Evolutionary conservation across 441 rosid genomes (phyloP).

Genomic region (Daphne laureola): DNA sequence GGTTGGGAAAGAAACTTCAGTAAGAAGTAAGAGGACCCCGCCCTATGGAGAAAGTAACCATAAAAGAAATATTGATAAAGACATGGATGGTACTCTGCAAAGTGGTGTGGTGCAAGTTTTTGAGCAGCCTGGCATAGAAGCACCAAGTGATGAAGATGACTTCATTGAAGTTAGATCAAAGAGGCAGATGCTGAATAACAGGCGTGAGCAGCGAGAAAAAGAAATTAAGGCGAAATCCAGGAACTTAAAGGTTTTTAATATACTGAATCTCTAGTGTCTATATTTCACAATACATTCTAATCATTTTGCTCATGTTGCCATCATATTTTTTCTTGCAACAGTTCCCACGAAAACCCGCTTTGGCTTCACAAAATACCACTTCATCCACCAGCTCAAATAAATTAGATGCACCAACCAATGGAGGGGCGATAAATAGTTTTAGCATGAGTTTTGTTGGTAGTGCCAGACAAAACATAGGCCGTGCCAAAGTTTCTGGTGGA

Average conservation of each 20-base stretch:
- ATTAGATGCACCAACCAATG: conserved; percentile 29
- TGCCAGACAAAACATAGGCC: conserved; percentile 30
- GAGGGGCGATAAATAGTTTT: conserved; percentile 30
- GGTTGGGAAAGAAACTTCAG: conserved; percentile 37
- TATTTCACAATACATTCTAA: conserved; percentile 13
- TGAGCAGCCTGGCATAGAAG: conserved; percentile 92
- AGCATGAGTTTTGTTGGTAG: conserved; percentile 28
- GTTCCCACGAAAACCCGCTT: conserved; percentile 52
- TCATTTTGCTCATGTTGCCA: conserved; percentile 10
- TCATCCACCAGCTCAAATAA: conserved; percentile 33
- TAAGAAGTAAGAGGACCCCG: conserved; percentile 34
- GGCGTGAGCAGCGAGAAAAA: conserved; percentile 95
- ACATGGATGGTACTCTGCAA: conserved; percentile 70
- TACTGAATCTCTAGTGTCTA: conserved; percentile 13
- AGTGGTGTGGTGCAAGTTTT: conserved; percentile 74
- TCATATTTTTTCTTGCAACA: conserved; percentile 25
- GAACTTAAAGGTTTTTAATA: conserved; percentile 55
- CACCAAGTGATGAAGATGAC: conserved; percentile 89
- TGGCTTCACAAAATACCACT: conserved; percentile 30
- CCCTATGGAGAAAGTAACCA: conserved; percentile 36
- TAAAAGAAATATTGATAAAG: conserved; percentile 40
- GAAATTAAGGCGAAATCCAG: conserved; percentile 87
- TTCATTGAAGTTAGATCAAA: conserved; percentile 97
- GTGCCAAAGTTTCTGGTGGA: conserved; percentile 34
- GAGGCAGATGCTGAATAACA: conserved; percentile 96